Base-by-base conservation (phyloP, 805 yeast genomes). In the Kodamaea restingae region DNA sequence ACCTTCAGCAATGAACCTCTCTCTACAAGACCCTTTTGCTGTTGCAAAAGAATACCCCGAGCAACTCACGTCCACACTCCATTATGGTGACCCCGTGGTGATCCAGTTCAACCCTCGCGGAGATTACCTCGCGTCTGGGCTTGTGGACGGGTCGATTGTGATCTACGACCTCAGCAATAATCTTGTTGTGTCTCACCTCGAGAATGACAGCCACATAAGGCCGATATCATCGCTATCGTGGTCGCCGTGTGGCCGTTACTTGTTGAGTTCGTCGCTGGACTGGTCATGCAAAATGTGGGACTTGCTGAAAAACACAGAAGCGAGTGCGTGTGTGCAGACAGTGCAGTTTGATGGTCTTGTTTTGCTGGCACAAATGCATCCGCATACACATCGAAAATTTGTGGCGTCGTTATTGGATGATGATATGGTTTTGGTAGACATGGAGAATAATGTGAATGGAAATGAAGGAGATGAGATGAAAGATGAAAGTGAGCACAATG, bases 11-110 rank as follows among this genome's bases (percentile, higher is more conserved):
- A 86, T 86, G 93, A 90, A 90, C 58, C 67, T 88, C 24, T 71
- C 93, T 7, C 70, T 91, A 17, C 76, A 86, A 47, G 98, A 90
- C 60, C 97, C 97, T 3, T 87, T 88, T 58, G 79, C 91, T 2
- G 88, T 91, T 15, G 82, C 95, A 15, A 88, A 87, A 53, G 98
- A 90, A 55, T 90, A 76, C 51, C 98, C 98, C 0, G 96, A 90
- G 44, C 74, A 82, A 1, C 73, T 87, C n/a, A 75, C 84, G 2
- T 80, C 80, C 44, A 80, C 90, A 0, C 62, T 88, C 9, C 76
- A 75, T 9, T 78, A 78, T 39, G 82, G 88, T 1, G 78, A 75
- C 45, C 76, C 78, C 32, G 83, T 87, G 7, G 77, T 77, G 42
- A 71, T 88, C 28, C 76, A 75, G 54, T 85, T 79, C 65, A 85